Conservation (phyloP, 2,329 filamentous ascomycete genomes). For the Venturia pyrina region DNA sequence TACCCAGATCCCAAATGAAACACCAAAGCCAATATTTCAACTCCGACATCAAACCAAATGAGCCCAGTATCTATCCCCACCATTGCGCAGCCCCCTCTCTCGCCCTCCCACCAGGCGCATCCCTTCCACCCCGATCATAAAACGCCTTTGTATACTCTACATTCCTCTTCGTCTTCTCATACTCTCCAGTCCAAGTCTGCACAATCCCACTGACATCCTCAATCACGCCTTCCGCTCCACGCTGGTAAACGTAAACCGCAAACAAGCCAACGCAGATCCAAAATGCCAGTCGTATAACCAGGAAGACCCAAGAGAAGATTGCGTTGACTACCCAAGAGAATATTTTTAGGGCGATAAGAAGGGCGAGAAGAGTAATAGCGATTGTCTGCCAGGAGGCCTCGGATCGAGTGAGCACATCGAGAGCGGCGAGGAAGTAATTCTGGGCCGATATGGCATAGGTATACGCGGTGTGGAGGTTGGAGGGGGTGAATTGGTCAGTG, state of each 20-base stretch:
- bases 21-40: background rate
- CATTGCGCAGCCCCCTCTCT: background rate
- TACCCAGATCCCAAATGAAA: background rate
- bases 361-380: slow-evolving; percentile 45
- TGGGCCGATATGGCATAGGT: slow-evolving; percentile 16
- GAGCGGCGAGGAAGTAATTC: slow-evolving; percentile 20
- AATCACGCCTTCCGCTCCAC: slow-evolving; percentile 55
- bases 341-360: slow-evolving; percentile 56
- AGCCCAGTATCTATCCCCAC: background rate
- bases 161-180: background rate
- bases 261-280: slow-evolving; percentile 51
- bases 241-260: slow-evolving; percentile 45
- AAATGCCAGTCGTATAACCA: slow-evolving; percentile 53
- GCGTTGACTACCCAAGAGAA: slow-evolving; percentile 60
- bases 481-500: slow-evolving; percentile 9
- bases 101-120: background rate
- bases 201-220: slow-evolving; percentile 40
- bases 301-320: slow-evolving; percentile 65
- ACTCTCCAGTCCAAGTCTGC: slow-evolving; percentile 6
- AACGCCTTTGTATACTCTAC: slow-evolving; percentile 1
- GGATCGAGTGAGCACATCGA: slow-evolving; percentile 19
- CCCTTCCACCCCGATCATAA: background rate
- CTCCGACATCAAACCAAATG: background rate
- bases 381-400: slow-evolving; percentile 40
- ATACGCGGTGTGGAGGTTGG: slow-evolving; percentile 17